Base-by-base conservation (phyloP, 2,329 filamentous ascomycete species). In the Diaporthe citriasiana region DNA sequence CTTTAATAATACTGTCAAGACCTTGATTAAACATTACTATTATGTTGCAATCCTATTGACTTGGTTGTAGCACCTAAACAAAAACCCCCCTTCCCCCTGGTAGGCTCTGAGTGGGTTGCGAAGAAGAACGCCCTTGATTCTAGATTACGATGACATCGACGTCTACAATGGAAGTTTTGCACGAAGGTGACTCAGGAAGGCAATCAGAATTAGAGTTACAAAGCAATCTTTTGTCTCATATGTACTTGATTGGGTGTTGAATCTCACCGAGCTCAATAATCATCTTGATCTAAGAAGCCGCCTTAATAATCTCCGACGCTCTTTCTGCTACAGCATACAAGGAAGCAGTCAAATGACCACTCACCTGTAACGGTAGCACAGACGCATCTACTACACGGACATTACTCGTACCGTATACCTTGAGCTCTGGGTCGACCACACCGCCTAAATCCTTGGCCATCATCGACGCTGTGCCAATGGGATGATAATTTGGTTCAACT, bases 241-340 rank as follows among this genome's bases (percentile, higher is more conserved):
- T 12, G 3, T 35, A 35, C 25, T 33, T 50, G 15, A 33, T n/a
- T 27, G 22, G n/a, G 13, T 3, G 2, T 27, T n/a, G 10, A 9
- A 25, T 9, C 2, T 1, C 22, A 59, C 22, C 13, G 8, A 25
- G 35, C 35, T 35, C 15, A 19, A 30, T 8, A 35, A 12, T 59
- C 1, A 63, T 30, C 1, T 5, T 47, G 5, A 17, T 3, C 19
- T 35, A 27, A 3, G 12, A 17, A 47, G n/a, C 17, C 12, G 40
- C 33, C 22, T 25, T 66, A 10, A 66, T 72, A 1, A 74, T 25
- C 2, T 72, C 69, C 17, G 69, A 45, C 19, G 74, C 79, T 79
- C 85, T 89, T 78, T 89, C 88, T 12, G 81, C 87, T 74, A 88
- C 79, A 79, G 86, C 87, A 77, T 89, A 89, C 5, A 89, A 85